Base-by-base conservation (phyloP, 148 eudicot genomes). In the Chenopodium album region DNA sequence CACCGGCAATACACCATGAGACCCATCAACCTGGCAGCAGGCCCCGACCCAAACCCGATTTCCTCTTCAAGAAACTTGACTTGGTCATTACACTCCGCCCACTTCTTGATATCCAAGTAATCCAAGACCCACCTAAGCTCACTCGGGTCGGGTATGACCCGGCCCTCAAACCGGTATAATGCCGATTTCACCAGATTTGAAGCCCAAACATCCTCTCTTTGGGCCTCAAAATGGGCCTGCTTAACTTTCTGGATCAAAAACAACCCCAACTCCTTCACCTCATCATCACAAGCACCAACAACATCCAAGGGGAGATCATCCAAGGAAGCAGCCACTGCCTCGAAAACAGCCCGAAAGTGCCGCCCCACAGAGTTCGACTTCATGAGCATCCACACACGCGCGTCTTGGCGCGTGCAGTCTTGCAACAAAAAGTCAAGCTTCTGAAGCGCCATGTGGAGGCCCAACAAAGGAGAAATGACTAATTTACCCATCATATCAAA, bases 401-500 rank as follows among this genome's bases (percentile, higher is more conserved):
- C 85, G 78, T 87, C 97, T 2, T 68, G 83, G 70, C 91, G 88
- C 11, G 85, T 31, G 84, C 89, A 85, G 50, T 89, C 97, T 50
- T 88, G 80, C 2, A 93, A 26, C 7, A 93, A 76, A 81, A 85
- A 93, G 13, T 4, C 54, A n/a, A 93, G 14, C 81, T 90, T 90
- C 85, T 94, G 98, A 72, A 94, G 86, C 41, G 79, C 84, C 73
- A 90, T 88, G 66, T 94, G 92, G 32, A 94, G 85, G 81, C 90
- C 92, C 0, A 89, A 86, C 26, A 94, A 80, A 50, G 90, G 73
- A 31, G 82, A 32, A 22, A 72, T 37, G 62, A 87, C 47, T 20
- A 88, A 79, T 72, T 69, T 69, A 0, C 82, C 63, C 16, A 41
- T 71, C 22, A 28, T 41, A 0, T 77, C 44, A 16, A 13, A 17